Evolutionary conservation across 371 early-diverging fungal genomes (phyloP).

Genomic region (Mucor velutinosus): DNA sequence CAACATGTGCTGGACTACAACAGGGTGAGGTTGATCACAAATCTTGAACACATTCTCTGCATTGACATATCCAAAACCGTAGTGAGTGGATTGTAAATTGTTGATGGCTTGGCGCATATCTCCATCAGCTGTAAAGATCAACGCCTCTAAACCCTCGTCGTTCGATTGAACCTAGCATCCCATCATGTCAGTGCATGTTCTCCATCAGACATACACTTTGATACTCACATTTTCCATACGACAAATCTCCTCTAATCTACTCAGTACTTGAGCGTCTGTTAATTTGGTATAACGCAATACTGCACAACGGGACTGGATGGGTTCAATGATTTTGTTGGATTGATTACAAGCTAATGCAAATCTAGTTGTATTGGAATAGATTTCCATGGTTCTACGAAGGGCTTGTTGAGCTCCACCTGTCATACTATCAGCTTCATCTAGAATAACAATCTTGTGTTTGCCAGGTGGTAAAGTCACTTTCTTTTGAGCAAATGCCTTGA

Average conservation of each 20-base stretch:
- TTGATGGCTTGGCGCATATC: slow-evolving; percentile 99
- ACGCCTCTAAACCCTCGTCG: slow-evolving; percentile 89
- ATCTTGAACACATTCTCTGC: slow-evolving; percentile 93
- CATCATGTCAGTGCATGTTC: neutral
- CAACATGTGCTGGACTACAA: slow-evolving; percentile 75
- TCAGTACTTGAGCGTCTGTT: slow-evolving; percentile 74
- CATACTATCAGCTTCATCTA: slow-evolving; percentile 99
- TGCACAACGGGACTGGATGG: slow-evolving; percentile 98
- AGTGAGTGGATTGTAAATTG: slow-evolving; percentile 91
- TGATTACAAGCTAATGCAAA: slow-evolving; percentile 99
- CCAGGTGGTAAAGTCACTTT: slow-evolving; percentile 92
- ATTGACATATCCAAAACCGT: slow-evolving; percentile 84
- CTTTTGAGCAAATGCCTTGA: slow-evolving; percentile 98
- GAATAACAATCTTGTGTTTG: slow-evolving; percentile 94
- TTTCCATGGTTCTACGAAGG: slow-evolving; percentile 97
- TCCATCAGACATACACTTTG: neutral
- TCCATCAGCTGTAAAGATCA: slow-evolving; percentile 97
- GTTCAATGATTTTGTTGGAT: slow-evolving; percentile 98
- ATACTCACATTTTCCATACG: slow-evolving; percentile 72
- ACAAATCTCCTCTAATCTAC: slow-evolving; percentile 84
- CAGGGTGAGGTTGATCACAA: slow-evolving; percentile 96
- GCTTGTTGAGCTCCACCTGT: slow-evolving; percentile 96
- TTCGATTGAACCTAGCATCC: slow-evolving; percentile 70
- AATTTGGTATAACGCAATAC: slow-evolving; percentile 89
- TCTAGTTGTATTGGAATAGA: slow-evolving; percentile 91